Percentiles rank a stretch among this genome's conserved stretches.
Evolutionary conservation across 1,139 yeast species (phyloP).

Genomic region (Yamadazyma taylorii): DNA sequence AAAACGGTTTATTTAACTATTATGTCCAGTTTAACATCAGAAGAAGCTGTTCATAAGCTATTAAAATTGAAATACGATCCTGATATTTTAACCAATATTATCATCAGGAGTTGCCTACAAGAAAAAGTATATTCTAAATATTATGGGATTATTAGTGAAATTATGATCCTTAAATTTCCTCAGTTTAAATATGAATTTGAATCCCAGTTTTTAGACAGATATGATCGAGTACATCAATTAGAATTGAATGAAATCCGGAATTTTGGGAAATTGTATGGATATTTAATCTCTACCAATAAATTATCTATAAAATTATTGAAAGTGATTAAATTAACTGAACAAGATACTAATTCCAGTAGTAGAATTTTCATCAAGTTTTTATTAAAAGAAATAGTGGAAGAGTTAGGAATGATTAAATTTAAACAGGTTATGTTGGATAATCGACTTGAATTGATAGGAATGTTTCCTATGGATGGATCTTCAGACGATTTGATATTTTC

Average conservation of each 20-base stretch:
- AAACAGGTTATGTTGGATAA: slow-evolving; percentile 51
- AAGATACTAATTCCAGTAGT: slow-evolving; percentile 72
- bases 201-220: slow-evolving; percentile 55
- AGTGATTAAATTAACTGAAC: slow-evolving; percentile 62
- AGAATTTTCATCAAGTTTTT: slow-evolving; percentile 81
- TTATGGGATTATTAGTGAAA: slow-evolving; percentile 77
- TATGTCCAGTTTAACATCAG: slow-evolving; percentile 92
- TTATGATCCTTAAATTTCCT: slow-evolving; percentile 42
- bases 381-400: slow-evolving; percentile 79
- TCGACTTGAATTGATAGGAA: slow-evolving; percentile 46
- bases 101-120: slow-evolving; percentile 81
- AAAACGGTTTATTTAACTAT: slow-evolving; percentile 77
- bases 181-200: slow-evolving; percentile 61
- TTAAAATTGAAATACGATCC: slow-evolving; percentile 44
- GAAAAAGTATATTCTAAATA: slow-evolving; percentile 86
- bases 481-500: slow-evolving; percentile 72
- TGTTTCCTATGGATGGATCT: slow-evolving; percentile 47
- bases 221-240: slow-evolving; percentile 58
- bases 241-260: slow-evolving; percentile 77
- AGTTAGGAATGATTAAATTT: slow-evolving; percentile 60
- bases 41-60: slow-evolving; percentile 90
- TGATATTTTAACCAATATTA: slow-evolving; percentile 63
- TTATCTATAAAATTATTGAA: slow-evolving; percentile 57
- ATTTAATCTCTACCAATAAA: slow-evolving; percentile 69
- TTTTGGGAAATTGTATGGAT: slow-evolving; percentile 86